A percentile compares a stretch with the other conserved stretches of the same genome.
Evolutionary conservation across 768 basidiomycete species (phyloP).

Genomic region (Stropharia rugosoannulata): DNA sequence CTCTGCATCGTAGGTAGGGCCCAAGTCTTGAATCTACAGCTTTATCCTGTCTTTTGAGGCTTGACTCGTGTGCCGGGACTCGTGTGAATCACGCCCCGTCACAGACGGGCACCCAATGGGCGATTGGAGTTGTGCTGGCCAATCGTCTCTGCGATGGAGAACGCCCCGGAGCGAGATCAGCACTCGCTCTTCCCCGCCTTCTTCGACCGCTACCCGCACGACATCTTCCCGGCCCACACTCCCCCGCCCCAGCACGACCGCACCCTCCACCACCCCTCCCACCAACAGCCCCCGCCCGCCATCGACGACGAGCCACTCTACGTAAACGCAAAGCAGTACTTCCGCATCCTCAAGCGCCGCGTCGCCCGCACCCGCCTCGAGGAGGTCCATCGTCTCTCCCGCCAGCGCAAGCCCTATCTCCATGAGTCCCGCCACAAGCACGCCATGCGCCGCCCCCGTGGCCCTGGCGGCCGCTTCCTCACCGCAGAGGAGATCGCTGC

Average conservation of each 20-base stretch:
- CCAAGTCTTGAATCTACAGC: too few relatives aligned
- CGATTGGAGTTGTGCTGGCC: constrained; percentile 18
- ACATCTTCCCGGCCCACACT: constrained; percentile 22
- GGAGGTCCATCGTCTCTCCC: constrained; percentile 89
- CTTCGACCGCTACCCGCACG: constrained; percentile 22
- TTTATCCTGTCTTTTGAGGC: too few relatives aligned
- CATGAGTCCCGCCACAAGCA: constrained; percentile 98
- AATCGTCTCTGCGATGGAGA: constrained; percentile 28
- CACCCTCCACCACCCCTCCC: too few relatives aligned
- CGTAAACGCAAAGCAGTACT: constrained; percentile 99
- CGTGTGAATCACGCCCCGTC: too few relatives aligned
- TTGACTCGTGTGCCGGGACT: too few relatives aligned
- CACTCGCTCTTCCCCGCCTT: constrained; percentile 24
- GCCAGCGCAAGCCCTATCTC: constrained; percentile 97
- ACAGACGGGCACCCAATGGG: constrained; percentile 7
- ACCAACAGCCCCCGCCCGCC: constrained; percentile 21
- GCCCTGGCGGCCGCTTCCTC: constrained; percentile 96
- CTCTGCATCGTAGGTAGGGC: too few relatives aligned
- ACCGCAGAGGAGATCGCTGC: constrained; percentile 95
- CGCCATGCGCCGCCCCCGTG: constrained; percentile 95
- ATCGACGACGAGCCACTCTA: constrained; percentile 97
- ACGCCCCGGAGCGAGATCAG: constrained; percentile 19
- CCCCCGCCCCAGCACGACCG: too few relatives aligned
- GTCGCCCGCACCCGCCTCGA: constrained; percentile 89
- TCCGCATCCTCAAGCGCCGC: constrained; percentile 94